phyloP scores from a whole-genome alignment of 163 green algal species.

The Scenedesmus sp. region DNA sequence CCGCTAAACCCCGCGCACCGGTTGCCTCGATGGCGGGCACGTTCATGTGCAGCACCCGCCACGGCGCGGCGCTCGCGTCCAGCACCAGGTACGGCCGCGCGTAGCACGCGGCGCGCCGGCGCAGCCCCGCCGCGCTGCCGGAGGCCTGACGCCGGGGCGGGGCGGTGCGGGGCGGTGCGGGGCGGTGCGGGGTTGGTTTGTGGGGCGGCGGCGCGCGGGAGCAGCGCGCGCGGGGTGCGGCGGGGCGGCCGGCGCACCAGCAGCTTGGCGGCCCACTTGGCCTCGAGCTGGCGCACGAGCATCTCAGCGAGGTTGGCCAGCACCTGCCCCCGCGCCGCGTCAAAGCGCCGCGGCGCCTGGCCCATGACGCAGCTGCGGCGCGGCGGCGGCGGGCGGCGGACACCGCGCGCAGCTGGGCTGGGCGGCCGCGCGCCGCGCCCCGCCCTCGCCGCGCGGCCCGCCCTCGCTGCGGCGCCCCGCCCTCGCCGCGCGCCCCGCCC shows the following conservation, averaged over 20 bases:
- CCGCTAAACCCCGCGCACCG: too few relatives aligned
- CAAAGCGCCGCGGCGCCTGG: background rate
- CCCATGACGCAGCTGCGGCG: background rate
- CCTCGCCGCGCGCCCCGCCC: background rate
- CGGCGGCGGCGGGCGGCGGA: background rate
- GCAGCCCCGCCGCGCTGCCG: conserved; percentile 1
- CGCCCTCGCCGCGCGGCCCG: background rate
- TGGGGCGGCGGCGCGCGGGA: too few relatives aligned
- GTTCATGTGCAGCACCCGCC: conserved; percentile 46
- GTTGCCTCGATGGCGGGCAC: conserved; percentile 13
- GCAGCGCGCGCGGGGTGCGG: background rate
- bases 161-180: too few relatives aligned
- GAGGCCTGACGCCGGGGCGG: conserved; percentile 3
- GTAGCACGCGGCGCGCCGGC: conserved; percentile 9
- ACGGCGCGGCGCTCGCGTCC: conserved; percentile 21
- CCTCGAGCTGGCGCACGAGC: conserved; percentile 8
- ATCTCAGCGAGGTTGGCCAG: conserved; percentile 40
- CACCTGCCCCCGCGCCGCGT: background rate
- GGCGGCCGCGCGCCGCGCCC: too few relatives aligned
- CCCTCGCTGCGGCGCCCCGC: too few relatives aligned
- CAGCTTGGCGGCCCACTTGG: background rate
- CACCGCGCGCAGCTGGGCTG: background rate
- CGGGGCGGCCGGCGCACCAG: background rate
- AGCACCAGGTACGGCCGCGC: conserved; percentile 18
- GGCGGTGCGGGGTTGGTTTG: too few relatives aligned